A percentile compares a stretch with the other conserved stretches of the same genome.
Conservation (phyloP, 2,329 filamentous ascomycete species). For the Aspergillus piperis region DNA sequence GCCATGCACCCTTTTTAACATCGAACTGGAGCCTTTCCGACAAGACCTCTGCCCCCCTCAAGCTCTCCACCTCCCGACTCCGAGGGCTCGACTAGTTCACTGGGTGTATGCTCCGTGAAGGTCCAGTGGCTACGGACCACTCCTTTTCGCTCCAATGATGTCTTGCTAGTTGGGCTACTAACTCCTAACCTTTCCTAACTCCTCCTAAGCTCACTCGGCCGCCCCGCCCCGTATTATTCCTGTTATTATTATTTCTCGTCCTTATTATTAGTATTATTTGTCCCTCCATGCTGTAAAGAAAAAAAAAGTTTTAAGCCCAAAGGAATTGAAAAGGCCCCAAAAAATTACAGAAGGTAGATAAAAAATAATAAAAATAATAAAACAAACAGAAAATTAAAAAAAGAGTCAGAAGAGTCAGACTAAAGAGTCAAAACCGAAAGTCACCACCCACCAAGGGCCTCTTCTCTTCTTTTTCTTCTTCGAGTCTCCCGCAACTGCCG, state of each 20-base stretch:
- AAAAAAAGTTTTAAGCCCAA: conserved; percentile 1
- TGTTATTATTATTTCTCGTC: conserved; percentile 11
- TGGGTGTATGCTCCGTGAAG: conserved; percentile 4
- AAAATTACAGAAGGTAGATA: not conserved
- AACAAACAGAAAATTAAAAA: not conserved
- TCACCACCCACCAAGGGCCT: conserved; percentile 4
- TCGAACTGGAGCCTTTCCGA: conserved; percentile 4
- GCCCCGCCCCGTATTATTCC: conserved; percentile 20
- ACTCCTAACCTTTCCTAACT: conserved; percentile 16
- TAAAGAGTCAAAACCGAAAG: conserved; percentile 2
- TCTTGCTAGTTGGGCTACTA: conserved; percentile 13
- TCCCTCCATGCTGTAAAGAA: conserved; percentile 11
- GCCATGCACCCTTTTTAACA: conserved; percentile 9
- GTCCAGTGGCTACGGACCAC: conserved; percentile 8
- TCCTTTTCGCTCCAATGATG: conserved; percentile 19
- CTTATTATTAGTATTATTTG: conserved; percentile 9
- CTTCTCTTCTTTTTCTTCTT: conserved; percentile 1
- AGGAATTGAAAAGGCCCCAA: not conserved
- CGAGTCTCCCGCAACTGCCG: conserved; percentile 10
- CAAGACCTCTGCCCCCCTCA: conserved; percentile 7
- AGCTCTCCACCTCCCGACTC: conserved; percentile 27
- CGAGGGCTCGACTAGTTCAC: conserved; percentile 21
- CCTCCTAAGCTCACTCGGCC: conserved; percentile 7
- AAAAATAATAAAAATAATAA: not conserved
- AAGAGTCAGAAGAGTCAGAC: conserved; percentile 3